phyloP scores from a whole-genome alignment of 352 stramenopile genomes.

The Globisporangium splendens region DNA sequence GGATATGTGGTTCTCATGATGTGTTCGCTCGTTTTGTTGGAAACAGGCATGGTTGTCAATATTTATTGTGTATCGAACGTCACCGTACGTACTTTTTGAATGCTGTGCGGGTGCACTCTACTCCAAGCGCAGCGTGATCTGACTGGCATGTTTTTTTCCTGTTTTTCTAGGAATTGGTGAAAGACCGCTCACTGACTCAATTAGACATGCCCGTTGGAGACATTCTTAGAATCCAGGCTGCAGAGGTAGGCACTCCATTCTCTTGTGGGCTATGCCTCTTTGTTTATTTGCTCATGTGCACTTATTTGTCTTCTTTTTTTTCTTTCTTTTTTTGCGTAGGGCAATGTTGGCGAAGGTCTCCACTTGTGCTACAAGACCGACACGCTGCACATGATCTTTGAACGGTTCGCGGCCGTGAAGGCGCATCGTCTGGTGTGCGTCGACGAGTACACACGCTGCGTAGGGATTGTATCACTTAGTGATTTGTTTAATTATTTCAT shows the following conservation, averaged over 20 bases:
- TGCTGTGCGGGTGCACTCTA: neutral
- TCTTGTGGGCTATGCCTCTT: neutral
- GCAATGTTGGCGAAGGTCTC: slow-evolving; percentile 74
- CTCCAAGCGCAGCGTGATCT: neutral
- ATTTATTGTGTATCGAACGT: slow-evolving; percentile 91
- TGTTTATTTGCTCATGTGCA: too few relatives aligned
- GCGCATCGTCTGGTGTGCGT: slow-evolving; percentile 85
- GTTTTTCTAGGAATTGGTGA: slow-evolving; percentile 66
- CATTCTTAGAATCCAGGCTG: slow-evolving; percentile 82
- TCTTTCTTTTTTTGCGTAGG: slow-evolving; percentile 24
- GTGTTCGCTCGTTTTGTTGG: slow-evolving; percentile 8
- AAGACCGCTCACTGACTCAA: slow-evolving; percentile 84
- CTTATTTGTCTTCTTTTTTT: neutral
- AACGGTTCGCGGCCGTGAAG: slow-evolving; percentile 83
- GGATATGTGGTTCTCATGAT: neutral
- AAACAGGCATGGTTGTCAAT: slow-evolving; percentile 82
- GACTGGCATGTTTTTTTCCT: neutral
- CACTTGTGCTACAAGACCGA: slow-evolving; percentile 88
- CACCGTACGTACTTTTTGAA: slow-evolving; percentile 39
- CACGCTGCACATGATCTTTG: slow-evolving; percentile 89
- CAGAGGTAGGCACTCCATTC: slow-evolving; percentile 45
- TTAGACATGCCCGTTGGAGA: slow-evolving; percentile 88
- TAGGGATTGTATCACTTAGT: slow-evolving; percentile 83
- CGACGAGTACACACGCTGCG: slow-evolving; percentile 79
- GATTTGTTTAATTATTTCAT: slow-evolving; percentile 92